Evolutionary conservation across 768 basidiomycete genomes (phyloP).

Genomic region (Auricularia cornea): DNA sequence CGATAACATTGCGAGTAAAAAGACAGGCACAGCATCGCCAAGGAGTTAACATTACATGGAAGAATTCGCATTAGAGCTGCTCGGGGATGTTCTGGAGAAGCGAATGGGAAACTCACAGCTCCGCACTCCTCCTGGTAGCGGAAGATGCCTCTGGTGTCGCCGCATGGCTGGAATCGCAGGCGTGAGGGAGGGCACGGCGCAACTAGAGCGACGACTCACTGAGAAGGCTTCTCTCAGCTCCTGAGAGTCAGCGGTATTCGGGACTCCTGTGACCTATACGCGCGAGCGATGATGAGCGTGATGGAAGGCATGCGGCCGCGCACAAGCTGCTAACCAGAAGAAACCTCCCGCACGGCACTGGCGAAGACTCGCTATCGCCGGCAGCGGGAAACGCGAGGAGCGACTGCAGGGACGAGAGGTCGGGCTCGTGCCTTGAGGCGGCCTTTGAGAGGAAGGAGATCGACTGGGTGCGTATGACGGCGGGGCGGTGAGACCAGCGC

Average conservation of each 20-base stretch:
- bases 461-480: neutral
- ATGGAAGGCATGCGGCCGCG: neutral
- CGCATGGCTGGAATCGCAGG: constrained; percentile 6
- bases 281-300: neutral
- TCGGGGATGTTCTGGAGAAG: constrained; percentile 3
- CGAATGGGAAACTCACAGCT: constrained; percentile 23
- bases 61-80: constrained; percentile 5
- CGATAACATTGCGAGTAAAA: neutral
- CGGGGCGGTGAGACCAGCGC: neutral
- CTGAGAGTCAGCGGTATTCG: constrained; percentile 6
- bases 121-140: constrained; percentile 44
- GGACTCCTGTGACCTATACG: constrained; percentile 11
- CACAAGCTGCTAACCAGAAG: neutral
- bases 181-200: neutral
- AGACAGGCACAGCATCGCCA: neutral
- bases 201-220: neutral
- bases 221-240: constrained; percentile 11
- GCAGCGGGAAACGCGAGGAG: neutral
- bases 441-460: neutral
- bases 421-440: neutral
- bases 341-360: neutral
- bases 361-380: neutral
- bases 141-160: constrained; percentile 48
- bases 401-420: neutral
- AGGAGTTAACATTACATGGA: constrained; percentile 1